Evolutionary conservation across 805 yeast genomes (phyloP).

Genomic region (Candida peoriensis): DNA sequence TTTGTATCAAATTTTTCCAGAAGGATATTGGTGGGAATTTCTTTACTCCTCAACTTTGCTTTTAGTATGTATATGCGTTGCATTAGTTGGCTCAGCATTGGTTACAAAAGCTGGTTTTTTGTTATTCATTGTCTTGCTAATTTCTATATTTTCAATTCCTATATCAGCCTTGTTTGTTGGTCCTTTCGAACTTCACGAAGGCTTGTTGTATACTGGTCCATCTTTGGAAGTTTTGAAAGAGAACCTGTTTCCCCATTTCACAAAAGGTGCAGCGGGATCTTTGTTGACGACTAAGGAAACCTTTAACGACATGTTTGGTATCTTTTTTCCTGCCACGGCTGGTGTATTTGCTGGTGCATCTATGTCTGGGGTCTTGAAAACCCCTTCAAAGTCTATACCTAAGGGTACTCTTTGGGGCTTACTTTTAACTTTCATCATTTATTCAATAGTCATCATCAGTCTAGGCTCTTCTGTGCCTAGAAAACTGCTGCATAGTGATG

Average conservation of each 20-base stretch:
- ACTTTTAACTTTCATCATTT: slow-evolving; percentile 67
- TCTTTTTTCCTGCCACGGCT: slow-evolving; percentile 97
- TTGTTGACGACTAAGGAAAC: slow-evolving; percentile 57
- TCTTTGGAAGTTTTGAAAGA: slow-evolving; percentile 58
- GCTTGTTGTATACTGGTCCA: slow-evolving; percentile 62
- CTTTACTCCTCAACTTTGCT: slow-evolving; percentile 67
- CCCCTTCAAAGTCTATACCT: slow-evolving; percentile 88
- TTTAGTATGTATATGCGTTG: slow-evolving; percentile 66
- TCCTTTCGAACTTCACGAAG: slow-evolving; percentile 54
- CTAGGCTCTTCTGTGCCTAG: slow-evolving; percentile 82
- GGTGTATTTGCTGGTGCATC: slow-evolving; percentile 99
- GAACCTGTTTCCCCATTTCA: slow-evolving; percentile 75
- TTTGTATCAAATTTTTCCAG: slow-evolving; percentile 55
- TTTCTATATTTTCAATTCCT: slow-evolving; percentile 80
- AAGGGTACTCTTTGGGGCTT: slow-evolving; percentile 89
- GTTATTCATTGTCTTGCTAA: slow-evolving; percentile 58
- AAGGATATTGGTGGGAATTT: slow-evolving; percentile 63
- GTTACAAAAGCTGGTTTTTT: slow-evolving; percentile 81
- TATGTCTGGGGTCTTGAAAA: slow-evolving; percentile 89
- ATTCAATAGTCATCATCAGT: slow-evolving; percentile 73
- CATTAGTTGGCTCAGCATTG: slow-evolving; percentile 73
- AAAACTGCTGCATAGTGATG: slow-evolving; percentile 66
- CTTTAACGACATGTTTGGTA: slow-evolving; percentile 84
- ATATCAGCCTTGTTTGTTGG: slow-evolving; percentile 60
- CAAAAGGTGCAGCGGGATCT: slow-evolving; percentile 92